Evolutionary conservation across 73 alveolate species (phyloP), one percentile per base, ranked within the genome.

Genomic region (Paramecium pentaurelia): DNA sequence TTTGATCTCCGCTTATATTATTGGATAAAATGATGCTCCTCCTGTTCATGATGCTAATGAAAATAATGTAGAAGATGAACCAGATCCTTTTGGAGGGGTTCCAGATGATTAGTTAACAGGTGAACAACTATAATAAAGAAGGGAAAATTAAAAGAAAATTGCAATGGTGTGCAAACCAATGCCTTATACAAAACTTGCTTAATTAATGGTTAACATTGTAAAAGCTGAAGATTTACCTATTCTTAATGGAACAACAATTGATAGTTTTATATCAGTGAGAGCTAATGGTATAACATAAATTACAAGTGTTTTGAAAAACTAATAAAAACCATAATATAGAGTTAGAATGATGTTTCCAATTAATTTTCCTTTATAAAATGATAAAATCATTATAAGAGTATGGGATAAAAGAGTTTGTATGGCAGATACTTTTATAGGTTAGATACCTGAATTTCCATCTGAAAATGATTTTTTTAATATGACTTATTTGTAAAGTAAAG

Each of bases 31-130:
- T 34, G 99, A 97, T 87, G 93, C 95, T 42, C 99, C 98, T 12
- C 99, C 99, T 1, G 99, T 96, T 45, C 99, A 97, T 96, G 98
- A 95, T 75, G 93, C 88, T 42, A 97, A 96, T 32, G 97, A 96
- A 30, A 96, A 96, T 28, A 95, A 94, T 38, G 98, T 86, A 54
- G 96, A 95, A 37, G 94, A 96, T 28, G 98, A 95, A 44, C 98
- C 95, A 47, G 98, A 95, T 22, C 93, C 92, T 16, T 51, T 92
- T 27, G 96, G 89, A 18, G 98, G 95, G 18, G 91, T 96, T 58
- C 93, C 96, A 10, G 98, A 96, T 49, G 98, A 96, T 54, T 86
- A 95, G 60, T 58, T 87, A 77, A 86, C 51, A 83, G 95, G 75
- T 22, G 92, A 77, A 84, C 89, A 96, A 93, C 88, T 95, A 68